A percentile compares a stretch with the other conserved stretches of the same genome.
These are phyloP conservation scores for Ophiognomonia clavigignenti-juglandacearum DNA, from an alignment of 2,329 filamentous ascomycete genomes.

Conservation along the genomic window DNA sequence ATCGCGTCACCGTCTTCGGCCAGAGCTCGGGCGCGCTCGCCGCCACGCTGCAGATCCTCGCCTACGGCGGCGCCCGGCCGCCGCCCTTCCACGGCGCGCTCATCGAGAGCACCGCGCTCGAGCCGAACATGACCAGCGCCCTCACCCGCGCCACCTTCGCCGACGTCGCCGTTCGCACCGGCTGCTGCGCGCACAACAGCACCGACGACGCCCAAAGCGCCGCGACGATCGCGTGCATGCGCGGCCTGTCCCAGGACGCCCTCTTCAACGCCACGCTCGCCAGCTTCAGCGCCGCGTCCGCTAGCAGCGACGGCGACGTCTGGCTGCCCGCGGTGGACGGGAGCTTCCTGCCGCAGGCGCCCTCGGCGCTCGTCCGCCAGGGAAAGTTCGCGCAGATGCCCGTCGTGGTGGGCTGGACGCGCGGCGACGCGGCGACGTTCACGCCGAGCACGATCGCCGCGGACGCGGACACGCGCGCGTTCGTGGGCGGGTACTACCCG, in stretches of 20 bases:
- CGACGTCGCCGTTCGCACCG: background rate
- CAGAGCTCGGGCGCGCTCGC: slow-evolving; percentile 21
- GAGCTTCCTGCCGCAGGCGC: background rate
- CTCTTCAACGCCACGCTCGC: background rate
- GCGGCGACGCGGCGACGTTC: background rate
- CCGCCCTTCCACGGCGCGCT: background rate
- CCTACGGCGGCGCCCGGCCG: background rate
- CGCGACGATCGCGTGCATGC: background rate
- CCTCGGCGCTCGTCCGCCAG: background rate
- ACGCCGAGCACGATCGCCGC: background rate
- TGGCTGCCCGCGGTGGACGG: background rate
- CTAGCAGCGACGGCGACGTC: background rate
- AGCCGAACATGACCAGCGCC: background rate
- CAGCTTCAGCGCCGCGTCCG: background rate
- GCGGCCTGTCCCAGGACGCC: background rate
- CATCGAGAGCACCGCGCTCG: background rate
- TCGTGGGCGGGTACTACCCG: background rate
- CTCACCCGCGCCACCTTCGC: background rate
- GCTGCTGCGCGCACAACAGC: background rate
- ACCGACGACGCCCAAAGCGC: background rate
- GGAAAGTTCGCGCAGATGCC: slow-evolving; percentile 2
- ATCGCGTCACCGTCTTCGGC: slow-evolving; percentile 37
- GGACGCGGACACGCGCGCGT: background rate
- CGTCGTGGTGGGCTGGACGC: background rate
- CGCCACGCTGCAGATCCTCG: background rate